Evolutionary conservation across 2,329 filamentous ascomycete genomes (phyloP).

Genomic region (Fusarium aywerte): DNA sequence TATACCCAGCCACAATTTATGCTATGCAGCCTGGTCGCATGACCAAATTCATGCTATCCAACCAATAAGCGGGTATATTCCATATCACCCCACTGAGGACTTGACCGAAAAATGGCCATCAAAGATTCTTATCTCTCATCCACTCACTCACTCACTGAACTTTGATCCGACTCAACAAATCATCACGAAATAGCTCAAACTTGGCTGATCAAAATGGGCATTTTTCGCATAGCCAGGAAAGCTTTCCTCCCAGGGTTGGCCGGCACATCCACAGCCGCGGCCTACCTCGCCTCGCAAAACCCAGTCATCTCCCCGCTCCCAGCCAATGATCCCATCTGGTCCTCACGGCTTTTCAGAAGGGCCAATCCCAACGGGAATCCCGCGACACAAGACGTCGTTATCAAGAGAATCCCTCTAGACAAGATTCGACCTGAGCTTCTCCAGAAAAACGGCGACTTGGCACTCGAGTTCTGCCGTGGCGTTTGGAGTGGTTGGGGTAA

Average conservation of each 20-base stretch:
- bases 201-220: slow-evolving; percentile 58
- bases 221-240: slow-evolving; percentile 61
- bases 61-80: slow-evolving; percentile 1
- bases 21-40: slow-evolving; percentile 15
- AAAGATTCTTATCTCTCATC: slow-evolving; percentile 28
- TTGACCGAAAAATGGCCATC: slow-evolving; percentile 21
- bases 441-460: slow-evolving; percentile 66
- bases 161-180: neutral
- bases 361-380: slow-evolving; percentile 73
- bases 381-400: slow-evolving; percentile 70
- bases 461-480: slow-evolving; percentile 73
- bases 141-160: neutral
- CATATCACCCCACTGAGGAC: slow-evolving; percentile 20
- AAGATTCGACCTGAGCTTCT: slow-evolving; percentile 74
- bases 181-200: neutral
- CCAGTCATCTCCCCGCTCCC: slow-evolving; percentile 66
- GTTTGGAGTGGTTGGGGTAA: slow-evolving; percentile 73
- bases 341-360: slow-evolving; percentile 64
- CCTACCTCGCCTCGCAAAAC: slow-evolving; percentile 64
- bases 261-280: slow-evolving; percentile 60
- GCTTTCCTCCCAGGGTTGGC: slow-evolving; percentile 58
- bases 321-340: slow-evolving; percentile 70
- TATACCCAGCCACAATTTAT: slow-evolving; percentile 16
- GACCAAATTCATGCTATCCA: neutral
- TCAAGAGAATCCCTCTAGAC: slow-evolving; percentile 69